Evolutionary conservation across 129 eudicot species (phyloP).

Genomic region (Mikania micrantha): DNA sequence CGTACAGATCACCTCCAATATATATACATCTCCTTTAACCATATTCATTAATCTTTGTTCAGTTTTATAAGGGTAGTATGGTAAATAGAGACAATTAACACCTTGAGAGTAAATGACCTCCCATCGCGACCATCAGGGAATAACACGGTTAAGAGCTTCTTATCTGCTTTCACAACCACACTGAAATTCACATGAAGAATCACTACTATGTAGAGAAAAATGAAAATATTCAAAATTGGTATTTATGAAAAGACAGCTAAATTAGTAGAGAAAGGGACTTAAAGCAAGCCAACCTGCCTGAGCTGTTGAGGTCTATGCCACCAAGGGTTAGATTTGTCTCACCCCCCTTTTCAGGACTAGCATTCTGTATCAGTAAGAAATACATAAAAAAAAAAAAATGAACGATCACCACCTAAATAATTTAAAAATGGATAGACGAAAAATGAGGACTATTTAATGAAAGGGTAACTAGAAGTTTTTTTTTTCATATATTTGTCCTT

Average conservation of each 20-base stretch:
- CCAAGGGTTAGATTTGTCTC: constrained; percentile 97
- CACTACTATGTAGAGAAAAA: constrained; percentile 13
- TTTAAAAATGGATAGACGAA: neutral
- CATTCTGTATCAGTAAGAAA: constrained; percentile 49
- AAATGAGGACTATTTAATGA: neutral
- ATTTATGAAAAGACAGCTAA: neutral
- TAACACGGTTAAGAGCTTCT: constrained; percentile 78
- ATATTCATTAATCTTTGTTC: neutral
- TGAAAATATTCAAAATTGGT: neutral
- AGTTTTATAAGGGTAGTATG: neutral
- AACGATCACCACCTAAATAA: neutral
- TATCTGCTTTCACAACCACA: constrained; percentile 90
- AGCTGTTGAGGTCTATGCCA: constrained; percentile 97
- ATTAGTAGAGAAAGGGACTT: neutral
- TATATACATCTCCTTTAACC: neutral
- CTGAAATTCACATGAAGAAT: constrained; percentile 36
- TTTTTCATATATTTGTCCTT: neutral
- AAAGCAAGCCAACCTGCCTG: constrained; percentile 89
- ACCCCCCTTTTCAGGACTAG: constrained; percentile 59
- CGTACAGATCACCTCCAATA: neutral
- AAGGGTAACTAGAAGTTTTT: neutral
- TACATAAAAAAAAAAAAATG: neutral
- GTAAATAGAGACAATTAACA: constrained; percentile 23
- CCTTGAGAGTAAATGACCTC: constrained; percentile 96
- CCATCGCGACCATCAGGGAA: constrained; percentile 97